Conservation (phyloP, 305 asterid genomes). For the Fraxinus albicans region DNA sequence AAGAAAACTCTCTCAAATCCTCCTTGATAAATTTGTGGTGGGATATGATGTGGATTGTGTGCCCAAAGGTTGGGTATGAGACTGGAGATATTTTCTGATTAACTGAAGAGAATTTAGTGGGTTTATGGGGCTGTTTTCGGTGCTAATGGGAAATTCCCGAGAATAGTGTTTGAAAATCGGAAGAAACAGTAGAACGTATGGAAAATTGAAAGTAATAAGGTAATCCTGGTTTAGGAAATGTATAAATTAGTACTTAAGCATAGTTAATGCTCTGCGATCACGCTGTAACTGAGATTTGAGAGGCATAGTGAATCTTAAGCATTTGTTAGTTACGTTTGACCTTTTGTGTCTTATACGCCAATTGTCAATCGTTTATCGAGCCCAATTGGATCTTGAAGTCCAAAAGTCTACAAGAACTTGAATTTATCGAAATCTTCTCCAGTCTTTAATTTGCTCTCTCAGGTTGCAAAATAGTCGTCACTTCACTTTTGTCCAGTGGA, state of each 20-base stretch:
- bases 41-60: slow-evolving; percentile 1
- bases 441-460: not conserved
- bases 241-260: not conserved
- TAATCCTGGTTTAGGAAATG: not conserved
- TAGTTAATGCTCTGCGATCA: not conserved
- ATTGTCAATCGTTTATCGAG: not conserved
- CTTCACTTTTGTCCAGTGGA: not conserved
- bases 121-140: not conserved
- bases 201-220: not conserved
- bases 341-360: not conserved
- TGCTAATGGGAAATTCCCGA: not conserved
- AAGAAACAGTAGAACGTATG: not conserved
- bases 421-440: not conserved
- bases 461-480: not conserved
- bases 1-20: not conserved
- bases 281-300: not conserved
- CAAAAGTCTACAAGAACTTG: not conserved
- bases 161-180: not conserved
- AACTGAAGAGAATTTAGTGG: not conserved
- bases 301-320: not conserved
- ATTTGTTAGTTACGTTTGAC: not conserved
- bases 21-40: not conserved
- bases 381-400: not conserved
- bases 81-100: not conserved
- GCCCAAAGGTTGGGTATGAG: not conserved